Evolutionary conservation across 768 basidiomycete species (phyloP), one percentile per base, ranked within the genome.

Genomic region (Russula emetica): DNA sequence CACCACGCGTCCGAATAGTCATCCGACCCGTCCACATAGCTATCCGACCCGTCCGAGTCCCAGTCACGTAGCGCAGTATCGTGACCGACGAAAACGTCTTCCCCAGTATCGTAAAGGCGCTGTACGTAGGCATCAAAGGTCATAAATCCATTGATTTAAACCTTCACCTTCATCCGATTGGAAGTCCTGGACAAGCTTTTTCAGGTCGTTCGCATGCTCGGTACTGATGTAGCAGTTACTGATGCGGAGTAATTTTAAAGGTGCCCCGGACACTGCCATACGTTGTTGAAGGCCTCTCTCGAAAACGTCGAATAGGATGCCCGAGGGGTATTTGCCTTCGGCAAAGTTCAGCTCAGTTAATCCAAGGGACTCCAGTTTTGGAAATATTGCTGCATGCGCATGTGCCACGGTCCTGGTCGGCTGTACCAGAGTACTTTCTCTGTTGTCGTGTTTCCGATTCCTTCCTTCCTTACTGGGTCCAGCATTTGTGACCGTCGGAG

Each of bases 151-250:
- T n/a, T n/a, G n/a, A n/a, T n/a, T 30, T 30, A 30, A 30, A 30
- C 30, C 5, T 30, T 28, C 26, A 28, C 3, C 5, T 6, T 6
- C 30, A 11, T 52, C 30, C 30, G 38, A 42, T 24, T 53, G 30
- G 42, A 63, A 63, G 2, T 63, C 50, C 26, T 7, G 40, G 30
- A 63, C 62, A 8, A 36, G 10, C 14, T 38, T 45, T n/a, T 49
- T 24, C 26, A 63, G 36, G 9, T 24, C 13, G 8, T 26, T 13
- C 30, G 28, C 57, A 9, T 11, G 30, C 11, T 47, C 8, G n/a
- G 26, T 0, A n/a, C 36, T 54, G 57, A 63, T 34, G n/a, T 30
- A 16, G 34, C 62, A 34, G 10, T 42, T 2, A 6, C 53, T 32
- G 32, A 63, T 45, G 32, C 14, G 10, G 32, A 63, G 62, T 5